Base-by-base conservation (phyloP, 2,329 filamentous ascomycete species). In the Gnomoniopsis smithogilvyi region DNA sequence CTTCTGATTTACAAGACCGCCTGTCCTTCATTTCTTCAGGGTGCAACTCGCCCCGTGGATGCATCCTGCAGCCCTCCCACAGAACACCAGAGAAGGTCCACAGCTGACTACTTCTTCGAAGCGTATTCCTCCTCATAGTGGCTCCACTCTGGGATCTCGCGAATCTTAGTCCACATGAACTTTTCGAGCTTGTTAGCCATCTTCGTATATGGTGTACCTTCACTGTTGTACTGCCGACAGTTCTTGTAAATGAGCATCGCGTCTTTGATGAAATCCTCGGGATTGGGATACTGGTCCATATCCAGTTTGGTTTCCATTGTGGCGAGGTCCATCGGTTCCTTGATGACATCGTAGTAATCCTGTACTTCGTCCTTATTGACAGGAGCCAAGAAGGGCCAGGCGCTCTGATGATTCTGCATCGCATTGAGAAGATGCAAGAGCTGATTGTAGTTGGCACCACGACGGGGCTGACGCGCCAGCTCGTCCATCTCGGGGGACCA, bases 401-500 rank as follows among this genome's bases (percentile, higher is more conserved):
- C 90, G 8, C 90, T 89, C 66, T 87, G 87, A 75, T 96, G 92
- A 71, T 97, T 98, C 72, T 98, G 93, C 74, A 98, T 85, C 69
- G 96, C 91, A 73, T 96, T 96, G 64, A 99, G 87, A 7, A 99
- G 84, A 72, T 95, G 92, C 14, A 96, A 83, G 2, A 99, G 87
- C 66, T 96, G 90, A 72, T 95, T 96, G 79, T 96, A 97, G 72
- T 97, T 96, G 49, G 95, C 95, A 0, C 95, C 95, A 70, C 97
- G 94, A 38, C 95, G 92, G 30, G 95, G 94, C 71, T 96, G 92
- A 38, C 95, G 90, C 1, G 95, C 92, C 22, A 99, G 82, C 72
- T 96, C 92, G 75, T 99, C 95, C 95, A 99, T 99, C 70, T 96
- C 94, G 1, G 91, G 90, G 0, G 91, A 96, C 95, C 95, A 99